These are phyloP conservation scores for Aspergillus leporis DNA, from an alignment of 495 filamentous ascomycete genomes.

Conservation along the genomic window DNA sequence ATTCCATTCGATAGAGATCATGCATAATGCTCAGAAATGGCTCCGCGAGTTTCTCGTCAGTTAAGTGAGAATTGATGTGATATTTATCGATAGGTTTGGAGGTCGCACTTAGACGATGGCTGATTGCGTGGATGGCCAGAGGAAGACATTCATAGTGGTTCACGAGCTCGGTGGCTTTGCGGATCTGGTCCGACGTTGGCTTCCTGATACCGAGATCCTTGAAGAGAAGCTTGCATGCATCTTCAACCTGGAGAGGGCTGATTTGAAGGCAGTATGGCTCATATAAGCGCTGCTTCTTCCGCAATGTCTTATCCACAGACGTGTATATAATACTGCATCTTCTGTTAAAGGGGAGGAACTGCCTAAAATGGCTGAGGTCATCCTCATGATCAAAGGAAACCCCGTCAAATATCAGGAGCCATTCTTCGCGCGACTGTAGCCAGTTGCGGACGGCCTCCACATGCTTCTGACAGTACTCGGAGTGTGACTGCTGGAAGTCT, in stretches of 20 bases:
- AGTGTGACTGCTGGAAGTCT: slow-evolving; percentile 36
- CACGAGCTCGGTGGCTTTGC: slow-evolving; percentile 65
- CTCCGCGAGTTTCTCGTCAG: slow-evolving; percentile 64
- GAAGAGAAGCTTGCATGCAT: slow-evolving; percentile 59
- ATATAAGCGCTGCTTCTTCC: slow-evolving; percentile 67
- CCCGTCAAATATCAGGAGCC: slow-evolving; percentile 78
- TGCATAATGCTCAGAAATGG: slow-evolving; percentile 72
- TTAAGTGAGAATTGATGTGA: slow-evolving; percentile 63
- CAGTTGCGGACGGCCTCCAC: slow-evolving; percentile 64
- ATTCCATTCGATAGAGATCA: slow-evolving; percentile 60
- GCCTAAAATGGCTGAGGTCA: slow-evolving; percentile 56
- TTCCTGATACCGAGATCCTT: slow-evolving; percentile 54
- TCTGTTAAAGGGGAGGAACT: slow-evolving; percentile 69
- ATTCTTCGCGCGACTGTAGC: slow-evolving; percentile 68
- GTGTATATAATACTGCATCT: slow-evolving; percentile 77
- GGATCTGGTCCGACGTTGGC: slow-evolving; percentile 55
- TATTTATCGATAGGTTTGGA: slow-evolving; percentile 70
- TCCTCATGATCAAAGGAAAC: slow-evolving; percentile 62
- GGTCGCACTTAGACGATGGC: slow-evolving; percentile 70
- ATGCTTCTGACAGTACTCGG: slow-evolving; percentile 52
- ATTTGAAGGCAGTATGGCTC: slow-evolving; percentile 73
- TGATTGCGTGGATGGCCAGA: slow-evolving; percentile 76
- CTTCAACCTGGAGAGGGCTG: slow-evolving; percentile 56
- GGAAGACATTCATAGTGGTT: slow-evolving; percentile 70
- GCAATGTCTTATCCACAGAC: slow-evolving; percentile 65